Conservation (phyloP, 2,329 filamentous ascomycete genomes). For the Venturia carpophila region DNA sequence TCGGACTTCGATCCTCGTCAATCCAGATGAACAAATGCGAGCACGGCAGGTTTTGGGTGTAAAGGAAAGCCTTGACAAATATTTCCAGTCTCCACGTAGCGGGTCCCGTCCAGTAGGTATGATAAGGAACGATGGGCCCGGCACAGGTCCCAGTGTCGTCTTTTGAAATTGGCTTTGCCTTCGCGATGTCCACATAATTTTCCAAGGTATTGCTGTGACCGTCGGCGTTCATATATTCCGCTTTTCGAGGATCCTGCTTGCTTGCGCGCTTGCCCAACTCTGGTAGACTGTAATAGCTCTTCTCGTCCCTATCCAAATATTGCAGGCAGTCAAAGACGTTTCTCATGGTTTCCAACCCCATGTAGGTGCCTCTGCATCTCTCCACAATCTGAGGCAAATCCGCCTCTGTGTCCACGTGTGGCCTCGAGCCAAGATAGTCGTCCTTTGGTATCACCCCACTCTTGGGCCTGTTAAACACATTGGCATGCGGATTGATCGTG, state of each 20-base stretch:
- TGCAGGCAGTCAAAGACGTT: slow-evolving; percentile 46
- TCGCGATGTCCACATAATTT: slow-evolving; percentile 32
- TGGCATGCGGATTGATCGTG: slow-evolving; percentile 45
- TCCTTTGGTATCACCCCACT: slow-evolving; percentile 44
- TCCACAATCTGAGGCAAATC: slow-evolving; percentile 46
- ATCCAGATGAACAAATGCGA: slow-evolving; percentile 48
- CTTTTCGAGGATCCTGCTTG: slow-evolving; percentile 34
- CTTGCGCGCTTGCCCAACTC: slow-evolving; percentile 34
- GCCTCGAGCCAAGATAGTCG: slow-evolving; percentile 44
- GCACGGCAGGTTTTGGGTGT: slow-evolving; percentile 50
- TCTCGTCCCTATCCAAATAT: slow-evolving; percentile 42
- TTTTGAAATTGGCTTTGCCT: slow-evolving; percentile 25
- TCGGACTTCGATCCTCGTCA: slow-evolving; percentile 45
- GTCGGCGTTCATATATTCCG: slow-evolving; percentile 38
- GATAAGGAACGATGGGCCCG: slow-evolving; percentile 49
- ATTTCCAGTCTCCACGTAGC: slow-evolving; percentile 50
- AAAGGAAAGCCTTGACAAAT: slow-evolving; percentile 50
- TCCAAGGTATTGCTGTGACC: slow-evolving; percentile 34
- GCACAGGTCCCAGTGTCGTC: slow-evolving; percentile 44
- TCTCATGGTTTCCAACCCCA: slow-evolving; percentile 48
- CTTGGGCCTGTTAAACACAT: slow-evolving; percentile 47
- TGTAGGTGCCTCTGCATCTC: slow-evolving; percentile 45
- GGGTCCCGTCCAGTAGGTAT: slow-evolving; percentile 50
- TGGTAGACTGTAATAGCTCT: slow-evolving; percentile 45
- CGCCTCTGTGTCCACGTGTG: slow-evolving; percentile 46